phyloP scores from a whole-genome alignment of 139 green algal species.

The Micromonas commoda region DNA sequence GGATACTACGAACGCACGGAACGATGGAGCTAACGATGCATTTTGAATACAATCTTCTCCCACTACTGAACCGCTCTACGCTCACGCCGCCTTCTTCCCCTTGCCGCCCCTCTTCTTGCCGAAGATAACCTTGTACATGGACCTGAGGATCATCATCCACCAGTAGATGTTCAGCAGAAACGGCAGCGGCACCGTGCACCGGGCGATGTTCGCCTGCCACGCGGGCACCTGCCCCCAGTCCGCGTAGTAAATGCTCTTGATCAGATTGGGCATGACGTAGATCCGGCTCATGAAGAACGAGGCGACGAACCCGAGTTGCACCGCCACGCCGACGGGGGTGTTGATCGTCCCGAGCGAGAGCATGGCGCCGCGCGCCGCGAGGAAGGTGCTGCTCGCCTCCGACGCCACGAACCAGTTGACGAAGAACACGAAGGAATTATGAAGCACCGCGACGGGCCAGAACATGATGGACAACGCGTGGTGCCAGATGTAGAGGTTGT shows the following conservation, averaged over 20 bases:
- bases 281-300: not conserved
- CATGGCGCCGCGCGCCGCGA: not conserved
- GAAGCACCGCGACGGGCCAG: not conserved
- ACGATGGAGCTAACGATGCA: too few relatives aligned
- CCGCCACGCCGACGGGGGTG: not conserved
- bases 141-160: not conserved
- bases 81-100: not conserved
- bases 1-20: too few relatives aligned
- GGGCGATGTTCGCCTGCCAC: not conserved
- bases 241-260: not conserved
- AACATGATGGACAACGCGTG: conserved; percentile 1
- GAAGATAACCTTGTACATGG: not conserved
- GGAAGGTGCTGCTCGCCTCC: not conserved
- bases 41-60: too few relatives aligned
- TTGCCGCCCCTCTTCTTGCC: not conserved
- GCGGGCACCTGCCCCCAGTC: not conserved
- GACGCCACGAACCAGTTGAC: not conserved
- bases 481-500: not conserved
- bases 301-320: not conserved
- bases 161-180: conserved; percentile 8
- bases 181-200: not conserved
- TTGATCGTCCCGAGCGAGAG: not conserved
- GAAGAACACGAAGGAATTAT: conserved; percentile 1
- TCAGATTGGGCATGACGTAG: not conserved
- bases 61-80: not conserved